Base-by-base conservation (phyloP, 1,284 basidiomycete species). In the Phlebopus sp. region DNA sequence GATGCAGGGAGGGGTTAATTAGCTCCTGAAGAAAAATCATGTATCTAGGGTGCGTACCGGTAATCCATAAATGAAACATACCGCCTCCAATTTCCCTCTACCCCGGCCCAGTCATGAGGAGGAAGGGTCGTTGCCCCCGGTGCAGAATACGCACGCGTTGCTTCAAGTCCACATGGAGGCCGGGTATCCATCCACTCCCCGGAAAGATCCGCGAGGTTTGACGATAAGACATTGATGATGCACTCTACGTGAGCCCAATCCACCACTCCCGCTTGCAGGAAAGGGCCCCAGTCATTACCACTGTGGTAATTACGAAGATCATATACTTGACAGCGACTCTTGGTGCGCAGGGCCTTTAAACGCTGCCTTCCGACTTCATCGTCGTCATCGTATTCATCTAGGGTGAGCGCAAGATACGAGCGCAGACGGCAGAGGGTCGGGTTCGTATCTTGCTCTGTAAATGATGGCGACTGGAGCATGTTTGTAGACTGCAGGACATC, bases 1-100 rank as follows among this genome's bases (percentile, higher is more conserved):
- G 50, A 11, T 14, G 32, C 8, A 2, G 5, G 34, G 7, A 29
- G 10, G 4, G 10, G 11, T 25, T 18, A 23, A 25, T 50, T 23
- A 54, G 42, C n/a, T 15, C n/a, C 11, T 35, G 11, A 19, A 27
- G 19, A 5, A 17, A 37, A 9, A 5, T 10, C 13, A 2, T 10
- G 14, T 21, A 19, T 5, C 44, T 29, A 43, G 18, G 52, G 38
- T 9, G 48, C 76, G 38, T 53, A 84, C 84, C 82, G 74, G 63
- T 86, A 84, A 66, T 87, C 85, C 81, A 86, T 82, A 55, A 85
- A 87, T 49, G 78, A 85, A 13, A 86, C 79, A 52, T 82, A 79
- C 62, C 84, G 70, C 55, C 77, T 71, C 84, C 84, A 88, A 14
- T 72, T 76, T 59, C 83, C 84, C 61, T 81, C 78, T 4, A 86